These are phyloP conservation scores for Ceratobasidium theobromae DNA, from an alignment of 1,284 basidiomycete species.

Conservation along the genomic window DNA sequence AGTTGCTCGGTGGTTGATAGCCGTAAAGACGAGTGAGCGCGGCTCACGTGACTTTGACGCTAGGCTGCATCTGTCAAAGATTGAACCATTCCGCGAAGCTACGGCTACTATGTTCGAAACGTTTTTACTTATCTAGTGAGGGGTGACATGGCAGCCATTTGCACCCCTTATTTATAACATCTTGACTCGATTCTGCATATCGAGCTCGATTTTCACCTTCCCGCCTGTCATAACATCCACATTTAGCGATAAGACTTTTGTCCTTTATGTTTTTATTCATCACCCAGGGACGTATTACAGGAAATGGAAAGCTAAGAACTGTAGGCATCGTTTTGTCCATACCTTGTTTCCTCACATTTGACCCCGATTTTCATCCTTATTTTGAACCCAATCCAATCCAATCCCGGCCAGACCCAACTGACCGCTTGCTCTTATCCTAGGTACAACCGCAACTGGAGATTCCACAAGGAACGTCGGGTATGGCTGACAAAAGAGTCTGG, in stretches of 20 bases:
- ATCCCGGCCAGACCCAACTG: too few relatives aligned
- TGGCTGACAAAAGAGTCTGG: constrained; percentile 96
- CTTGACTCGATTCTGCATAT: constrained; percentile 90
- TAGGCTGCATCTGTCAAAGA: too few relatives aligned
- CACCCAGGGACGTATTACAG: constrained; percentile 89
- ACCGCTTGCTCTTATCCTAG: constrained; percentile 51
- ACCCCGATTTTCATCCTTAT: too few relatives aligned
- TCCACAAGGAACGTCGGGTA: constrained; percentile 90
- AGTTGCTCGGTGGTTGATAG: too few relatives aligned
- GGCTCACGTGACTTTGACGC: too few relatives aligned
- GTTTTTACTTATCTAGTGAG: neutral
- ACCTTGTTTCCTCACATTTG: neutral
- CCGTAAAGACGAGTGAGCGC: too few relatives aligned
- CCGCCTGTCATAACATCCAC: constrained; percentile 93
- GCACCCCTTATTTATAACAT: constrained; percentile 93
- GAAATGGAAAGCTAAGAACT: constrained; percentile 95
- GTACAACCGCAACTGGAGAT: constrained; percentile 96
- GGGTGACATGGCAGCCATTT: constrained; percentile 61
- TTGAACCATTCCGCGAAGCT: too few relatives aligned
- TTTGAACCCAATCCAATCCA: too few relatives aligned
- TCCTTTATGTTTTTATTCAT: constrained; percentile 99
- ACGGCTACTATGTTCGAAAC: too few relatives aligned
- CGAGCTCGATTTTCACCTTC: constrained; percentile 90
- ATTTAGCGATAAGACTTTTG: constrained; percentile 95
- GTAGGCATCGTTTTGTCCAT: constrained; percentile 54